Evolutionary conservation across 192 early-diverging fungal genomes (phyloP), one percentile per base, ranked within the genome.

Genomic region (Entomortierella chlamydospora): DNA sequence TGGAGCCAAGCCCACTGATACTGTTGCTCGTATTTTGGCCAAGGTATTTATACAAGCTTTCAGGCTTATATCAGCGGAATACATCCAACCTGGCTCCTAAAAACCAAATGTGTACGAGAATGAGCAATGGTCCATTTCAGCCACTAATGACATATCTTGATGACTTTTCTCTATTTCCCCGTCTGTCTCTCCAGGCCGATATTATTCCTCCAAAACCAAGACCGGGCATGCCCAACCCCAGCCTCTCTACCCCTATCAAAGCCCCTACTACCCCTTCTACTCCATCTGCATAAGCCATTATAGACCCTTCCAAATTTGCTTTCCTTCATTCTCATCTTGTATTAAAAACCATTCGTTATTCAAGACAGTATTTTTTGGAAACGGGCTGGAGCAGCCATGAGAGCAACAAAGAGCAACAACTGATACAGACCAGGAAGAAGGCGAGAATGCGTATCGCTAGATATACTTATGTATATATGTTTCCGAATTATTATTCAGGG

Each of bases 1-100:
- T 26, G 98, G 98, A 11, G 98, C 98, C n/a, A 94, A 97, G 85
- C 96, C 96, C 4, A 90, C 91, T n/a, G 93, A 95, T 33, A 84
- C 91, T 45, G 98, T 97, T n/a, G 90, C 89, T 26, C 94, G 92
- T 72, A 80, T 99, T 81, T 83, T 99, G 23, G 91, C 90, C 61
- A 94, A 94, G 90, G 93, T 94, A 77, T 25, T 25, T 10, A 13
- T 10, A 10, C 26, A 3, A 37, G 10, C 34, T 37, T 10, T 37
- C 34, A 37, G 10, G 34, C 10, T 37, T 37, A 5, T 29, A 29
- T 57, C 31, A 33, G 34, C 31, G 13, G 34, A 37, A 7, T 37
- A 10, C 4, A 10, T 37, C 34, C 5, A 37, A 37, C 34, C 34
- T 37, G 34, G 10, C 4, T 37, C 34, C 34, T 37, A 10, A 37